Evolutionary conservation across 2,329 filamentous ascomycete species (phyloP).

Genomic region (Aurifilum marmelostoma): DNA sequence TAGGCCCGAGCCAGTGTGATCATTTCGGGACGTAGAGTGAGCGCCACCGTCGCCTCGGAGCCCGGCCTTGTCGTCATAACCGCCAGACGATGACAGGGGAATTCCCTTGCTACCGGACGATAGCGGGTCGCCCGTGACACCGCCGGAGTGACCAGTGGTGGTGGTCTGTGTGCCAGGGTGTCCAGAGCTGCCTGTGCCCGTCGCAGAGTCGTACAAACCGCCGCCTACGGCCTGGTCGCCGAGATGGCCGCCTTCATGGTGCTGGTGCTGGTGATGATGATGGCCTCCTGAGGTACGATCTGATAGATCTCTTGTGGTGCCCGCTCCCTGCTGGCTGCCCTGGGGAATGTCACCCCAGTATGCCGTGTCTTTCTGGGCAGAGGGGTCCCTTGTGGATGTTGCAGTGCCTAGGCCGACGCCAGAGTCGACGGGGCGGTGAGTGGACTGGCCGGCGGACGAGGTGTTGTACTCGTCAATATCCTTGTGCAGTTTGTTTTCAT

Average conservation of each 20-base stretch:
- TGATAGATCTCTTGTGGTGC: conserved; percentile 7
- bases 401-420: conserved; percentile 17
- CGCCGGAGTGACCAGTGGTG: conserved; percentile 10
- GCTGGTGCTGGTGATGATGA: conserved; percentile 1
- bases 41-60: conserved; percentile 20
- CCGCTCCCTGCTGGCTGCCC: conserved; percentile 3
- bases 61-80: conserved; percentile 24
- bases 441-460: background rate
- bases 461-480: conserved; percentile 14
- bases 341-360: conserved; percentile 29
- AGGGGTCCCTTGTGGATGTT: conserved; percentile 1
- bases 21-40: conserved; percentile 28
- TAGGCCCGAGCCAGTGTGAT: conserved; percentile 21
- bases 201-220: conserved; percentile 14
- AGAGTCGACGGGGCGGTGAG: conserved; percentile 14
- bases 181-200: conserved; percentile 21
- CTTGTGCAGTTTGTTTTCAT: conserved; percentile 30
- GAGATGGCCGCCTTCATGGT: background rate
- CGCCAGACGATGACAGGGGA: background rate
- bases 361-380: background rate
- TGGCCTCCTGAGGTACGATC: conserved; percentile 8
- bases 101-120: conserved; percentile 18
- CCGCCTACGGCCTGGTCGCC: conserved; percentile 8
- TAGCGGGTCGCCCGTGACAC: conserved; percentile 18
- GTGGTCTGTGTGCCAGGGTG: background rate